Percentiles rank a stretch among this genome's conserved stretches.
These are phyloP conservation scores for Solanum chmielewskii DNA, from an alignment of 257 asterid genomes.

Conservation along the genomic window DNA sequence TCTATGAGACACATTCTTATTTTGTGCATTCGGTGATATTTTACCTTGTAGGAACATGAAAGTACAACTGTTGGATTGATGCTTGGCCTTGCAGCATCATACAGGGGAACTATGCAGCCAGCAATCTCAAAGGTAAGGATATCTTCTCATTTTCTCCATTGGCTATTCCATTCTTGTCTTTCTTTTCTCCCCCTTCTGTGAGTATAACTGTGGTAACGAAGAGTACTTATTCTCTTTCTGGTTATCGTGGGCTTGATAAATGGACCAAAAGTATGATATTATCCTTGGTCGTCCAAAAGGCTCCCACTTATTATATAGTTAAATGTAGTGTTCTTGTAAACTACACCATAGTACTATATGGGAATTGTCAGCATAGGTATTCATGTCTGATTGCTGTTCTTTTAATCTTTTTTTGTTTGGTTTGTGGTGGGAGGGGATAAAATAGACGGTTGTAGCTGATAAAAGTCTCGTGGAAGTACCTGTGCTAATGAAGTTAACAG, in stretches of 20 bases:
- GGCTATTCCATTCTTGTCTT: slow-evolving; percentile 10
- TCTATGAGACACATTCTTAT: not conserved
- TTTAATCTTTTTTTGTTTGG: not conserved
- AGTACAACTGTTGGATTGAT: slow-evolving; percentile 90
- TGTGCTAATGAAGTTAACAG: not conserved
- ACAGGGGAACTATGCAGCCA: slow-evolving; percentile 97
- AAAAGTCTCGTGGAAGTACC: not conserved
- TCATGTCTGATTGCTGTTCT: not conserved
- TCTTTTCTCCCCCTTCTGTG: not conserved
- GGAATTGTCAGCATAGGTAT: not conserved
- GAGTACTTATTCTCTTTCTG: not conserved
- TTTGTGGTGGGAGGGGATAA: not conserved
- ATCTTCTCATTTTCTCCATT: slow-evolving; percentile 1
- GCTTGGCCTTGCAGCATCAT: slow-evolving; percentile 98
- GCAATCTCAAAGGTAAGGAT: slow-evolving; percentile 76
- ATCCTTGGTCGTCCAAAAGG: not conserved
- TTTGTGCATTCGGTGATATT: not conserved
- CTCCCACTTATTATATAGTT: not conserved
- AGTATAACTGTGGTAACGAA: not conserved
- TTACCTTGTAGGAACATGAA: slow-evolving; percentile 70
- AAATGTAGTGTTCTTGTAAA: not conserved
- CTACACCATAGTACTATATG: not conserved
- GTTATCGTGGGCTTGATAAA: not conserved
- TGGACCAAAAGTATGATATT: not conserved
- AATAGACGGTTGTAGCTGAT: not conserved